These are phyloP conservation scores for Microdochium paspali DNA, from an alignment of 2,329 filamentous ascomycete genomes.

Conservation along the genomic window DNA sequence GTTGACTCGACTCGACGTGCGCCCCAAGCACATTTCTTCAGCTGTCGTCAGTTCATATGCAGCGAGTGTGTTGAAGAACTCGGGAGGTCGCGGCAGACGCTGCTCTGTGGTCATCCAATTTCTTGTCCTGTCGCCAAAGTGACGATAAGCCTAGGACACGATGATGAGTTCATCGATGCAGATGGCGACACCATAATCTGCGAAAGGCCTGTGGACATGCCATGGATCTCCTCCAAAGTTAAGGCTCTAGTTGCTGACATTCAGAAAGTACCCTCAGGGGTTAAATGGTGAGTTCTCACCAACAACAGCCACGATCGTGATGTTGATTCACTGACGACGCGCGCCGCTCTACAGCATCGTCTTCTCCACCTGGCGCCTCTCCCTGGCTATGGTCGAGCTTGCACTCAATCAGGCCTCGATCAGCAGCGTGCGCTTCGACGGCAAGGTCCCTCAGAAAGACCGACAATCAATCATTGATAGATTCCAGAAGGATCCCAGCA, in stretches of 20 bases:
- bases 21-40: slow-evolving; percentile 14
- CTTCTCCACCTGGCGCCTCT: slow-evolving; percentile 40
- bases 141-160: not conserved
- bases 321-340: not conserved
- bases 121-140: not conserved
- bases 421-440: slow-evolving; percentile 32
- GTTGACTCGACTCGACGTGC: slow-evolving; percentile 4
- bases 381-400: slow-evolving; percentile 32
- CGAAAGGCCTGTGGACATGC: not conserved
- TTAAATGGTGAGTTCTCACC: slow-evolving; percentile 23
- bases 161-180: not conserved
- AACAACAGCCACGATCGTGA: not conserved
- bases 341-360: slow-evolving; percentile 34
- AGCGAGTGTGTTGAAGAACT: not conserved
- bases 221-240: slow-evolving; percentile 21
- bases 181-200: not conserved
- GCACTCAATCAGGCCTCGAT: slow-evolving; percentile 26
- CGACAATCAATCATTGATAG: slow-evolving; percentile 26
- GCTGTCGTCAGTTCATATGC: slow-evolving; percentile 23
- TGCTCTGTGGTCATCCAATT: not conserved
- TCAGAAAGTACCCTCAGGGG: slow-evolving; percentile 8
- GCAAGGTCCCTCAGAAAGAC: slow-evolving; percentile 30
- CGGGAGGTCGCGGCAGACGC: not conserved
- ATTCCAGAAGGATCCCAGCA: slow-evolving; percentile 25
- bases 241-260: slow-evolving; percentile 22